Base-by-base conservation (phyloP, 257 asterid genomes). In the Solanum pennellii region DNA sequence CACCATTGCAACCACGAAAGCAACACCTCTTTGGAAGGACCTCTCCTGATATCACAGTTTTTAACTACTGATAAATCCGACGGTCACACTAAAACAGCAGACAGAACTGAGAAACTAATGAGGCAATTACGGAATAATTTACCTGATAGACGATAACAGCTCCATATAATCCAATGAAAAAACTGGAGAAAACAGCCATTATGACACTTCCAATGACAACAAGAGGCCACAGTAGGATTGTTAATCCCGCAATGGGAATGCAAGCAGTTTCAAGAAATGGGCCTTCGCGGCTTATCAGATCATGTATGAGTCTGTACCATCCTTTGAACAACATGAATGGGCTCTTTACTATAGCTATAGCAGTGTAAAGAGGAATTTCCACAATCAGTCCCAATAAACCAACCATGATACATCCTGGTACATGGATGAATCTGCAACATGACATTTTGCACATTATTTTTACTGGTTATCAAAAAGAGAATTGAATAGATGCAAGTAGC, bases 241-340 rank as follows among this genome's bases (percentile, higher is more conserved):
- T 91, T 86, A 96, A 89, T 88, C 99, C 98, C 44, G 99, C 99
- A 91, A 96, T 88, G 35, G 99, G 99, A 84, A 96, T 94, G 90
- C 99, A 96, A 74, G 99, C 99, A 5, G 98, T 93, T 94, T 96
- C 98, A 5, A 95, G 91, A 87, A 96, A 96, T 7, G 98, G 98
- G 74, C 99, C 99, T 91, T 96, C 99, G 4, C 99, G 95, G 83
- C 99, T 95, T 83, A 96, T 93, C 73, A 96, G 89, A 91, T 96
- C 99, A 37, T 95, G 97, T 76, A 95, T 90, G 83, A 96, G 89
- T 90, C 98, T 91, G 6, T 94, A 97, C 99, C 99, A 96, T 31
- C 99, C 98, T 83, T 94, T 96, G 93, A 95, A 94, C 93, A 95
- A 85, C 98, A 96, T 95, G 86, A 88, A 95, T 3, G 99, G 99